These are phyloP conservation scores for Murraya paniculata DNA, from an alignment of 345 rosid species.

Conservation along the genomic window DNA sequence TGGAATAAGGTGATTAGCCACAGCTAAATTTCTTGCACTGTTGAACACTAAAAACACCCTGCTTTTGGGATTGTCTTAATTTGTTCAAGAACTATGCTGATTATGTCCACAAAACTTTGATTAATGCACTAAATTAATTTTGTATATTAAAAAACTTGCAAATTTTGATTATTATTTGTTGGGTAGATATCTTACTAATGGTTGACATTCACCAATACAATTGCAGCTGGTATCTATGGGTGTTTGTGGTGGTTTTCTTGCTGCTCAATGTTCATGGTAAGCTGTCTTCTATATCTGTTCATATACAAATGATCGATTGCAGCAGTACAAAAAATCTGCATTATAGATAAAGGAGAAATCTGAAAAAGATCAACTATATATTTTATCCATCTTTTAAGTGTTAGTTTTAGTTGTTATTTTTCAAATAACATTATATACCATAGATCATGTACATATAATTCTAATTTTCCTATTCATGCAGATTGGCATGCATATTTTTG, in stretches of 20 bases:
- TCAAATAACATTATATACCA: too few species aligned
- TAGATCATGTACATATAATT: neutral
- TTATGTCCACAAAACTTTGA: neutral
- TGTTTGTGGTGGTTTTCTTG: conserved; percentile 72
- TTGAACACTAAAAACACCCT: neutral
- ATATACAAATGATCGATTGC: too few species aligned
- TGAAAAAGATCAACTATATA: too few species aligned
- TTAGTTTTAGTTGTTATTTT: too few species aligned
- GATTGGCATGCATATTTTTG: conserved; percentile 86
- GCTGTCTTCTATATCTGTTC: neutral
- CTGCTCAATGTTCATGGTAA: conserved; percentile 66
- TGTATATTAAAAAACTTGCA: neutral
- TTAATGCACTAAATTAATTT: neutral
- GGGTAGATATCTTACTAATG: neutral
- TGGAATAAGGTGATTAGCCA: conserved; percentile 62
- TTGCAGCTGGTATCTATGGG: conserved; percentile 95
- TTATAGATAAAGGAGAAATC: too few species aligned
- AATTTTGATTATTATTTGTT: neutral
- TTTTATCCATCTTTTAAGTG: too few species aligned
- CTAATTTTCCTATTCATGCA: conserved; percentile 41
- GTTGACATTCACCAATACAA: neutral
- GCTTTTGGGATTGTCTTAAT: neutral
- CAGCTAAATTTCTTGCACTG: too few species aligned
- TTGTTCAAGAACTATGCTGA: neutral
- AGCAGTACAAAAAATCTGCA: too few species aligned